Conservation (phyloP, 2,329 filamentous ascomycete genomes). For the Paracorniculantispora psalliotae region DNA sequence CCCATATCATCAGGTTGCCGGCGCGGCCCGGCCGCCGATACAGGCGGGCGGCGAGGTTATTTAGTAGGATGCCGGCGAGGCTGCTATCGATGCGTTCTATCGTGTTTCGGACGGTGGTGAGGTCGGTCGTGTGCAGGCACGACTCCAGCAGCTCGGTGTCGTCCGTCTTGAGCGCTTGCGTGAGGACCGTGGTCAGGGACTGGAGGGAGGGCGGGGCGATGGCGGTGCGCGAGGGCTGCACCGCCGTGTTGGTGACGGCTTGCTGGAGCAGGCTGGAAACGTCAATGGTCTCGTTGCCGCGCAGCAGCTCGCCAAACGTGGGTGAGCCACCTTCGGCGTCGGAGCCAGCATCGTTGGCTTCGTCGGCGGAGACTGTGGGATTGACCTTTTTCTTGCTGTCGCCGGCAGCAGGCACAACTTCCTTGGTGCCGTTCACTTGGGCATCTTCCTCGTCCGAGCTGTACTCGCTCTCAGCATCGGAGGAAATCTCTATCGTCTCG, state of each 20-base stretch:
- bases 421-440: slow-evolving; percentile 16
- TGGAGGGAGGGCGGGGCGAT: slow-evolving; percentile 64
- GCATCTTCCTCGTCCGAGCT: slow-evolving; percentile 39
- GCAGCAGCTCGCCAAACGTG: slow-evolving; percentile 83
- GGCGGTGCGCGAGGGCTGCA: slow-evolving; percentile 40
- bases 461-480: slow-evolving; percentile 47
- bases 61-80: slow-evolving; percentile 72
- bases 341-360: slow-evolving; percentile 31
- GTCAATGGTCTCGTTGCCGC: slow-evolving; percentile 69
- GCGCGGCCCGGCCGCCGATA: slow-evolving; percentile 84
- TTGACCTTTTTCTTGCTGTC: slow-evolving; percentile 24
- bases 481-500: slow-evolving; percentile 54
- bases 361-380: slow-evolving; percentile 23
- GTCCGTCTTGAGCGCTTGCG: slow-evolving; percentile 88
- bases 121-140: slow-evolving; percentile 77
- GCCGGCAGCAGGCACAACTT: slow-evolving; percentile 16
- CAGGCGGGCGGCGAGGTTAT: slow-evolving; percentile 80
- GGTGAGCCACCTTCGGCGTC: slow-evolving; percentile 52
- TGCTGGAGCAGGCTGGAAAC: slow-evolving; percentile 58
- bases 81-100: slow-evolving; percentile 85
- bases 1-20: slow-evolving; percentile 87
- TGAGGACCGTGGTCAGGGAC: slow-evolving; percentile 86
- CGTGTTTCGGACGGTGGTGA: slow-evolving; percentile 74
- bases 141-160: slow-evolving; percentile 86
- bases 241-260: slow-evolving; percentile 25